Evolutionary conservation across 768 basidiomycete genomes (phyloP).

Genomic region (Russula compacta): DNA sequence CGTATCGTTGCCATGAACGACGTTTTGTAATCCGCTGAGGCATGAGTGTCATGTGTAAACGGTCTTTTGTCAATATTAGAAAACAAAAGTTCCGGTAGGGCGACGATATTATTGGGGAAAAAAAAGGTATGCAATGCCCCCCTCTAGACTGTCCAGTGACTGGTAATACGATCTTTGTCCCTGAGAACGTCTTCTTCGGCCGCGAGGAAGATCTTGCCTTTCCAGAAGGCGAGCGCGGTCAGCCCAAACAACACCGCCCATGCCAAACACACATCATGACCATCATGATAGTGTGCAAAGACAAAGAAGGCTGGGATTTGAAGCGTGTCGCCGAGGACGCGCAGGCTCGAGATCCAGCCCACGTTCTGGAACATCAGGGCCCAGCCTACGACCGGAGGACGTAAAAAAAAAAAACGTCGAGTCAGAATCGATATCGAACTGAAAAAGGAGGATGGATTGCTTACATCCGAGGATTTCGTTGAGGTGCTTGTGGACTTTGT

Average conservation of each 20-base stretch:
- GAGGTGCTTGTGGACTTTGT: conserved; percentile 38
- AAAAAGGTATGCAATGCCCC: not conserved
- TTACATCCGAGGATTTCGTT: conserved; percentile 39
- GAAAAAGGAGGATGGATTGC: conserved; percentile 17
- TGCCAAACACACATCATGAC: conserved; percentile 32
- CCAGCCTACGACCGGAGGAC: conserved; percentile 27
- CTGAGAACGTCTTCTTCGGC: conserved; percentile 35
- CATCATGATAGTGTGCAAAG: conserved; percentile 33
- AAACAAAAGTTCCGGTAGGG: not conserved
- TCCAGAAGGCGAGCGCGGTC: conserved; percentile 34
- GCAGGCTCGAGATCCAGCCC: conserved; percentile 38
- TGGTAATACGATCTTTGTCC: conserved; percentile 21
- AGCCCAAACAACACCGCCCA: conserved; percentile 37
- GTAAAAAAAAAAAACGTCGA: no score
- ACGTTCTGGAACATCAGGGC: conserved; percentile 41
- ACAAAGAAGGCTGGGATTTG: conserved; percentile 31
- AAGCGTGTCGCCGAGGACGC: conserved; percentile 36
- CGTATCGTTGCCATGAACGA: not conserved
- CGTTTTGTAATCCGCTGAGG: not conserved
- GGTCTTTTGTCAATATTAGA: not conserved
- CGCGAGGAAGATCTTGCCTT: conserved; percentile 37
- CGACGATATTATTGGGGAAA: no score
- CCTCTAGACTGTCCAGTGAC: not conserved
- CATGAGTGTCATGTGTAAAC: not conserved
- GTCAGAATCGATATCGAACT: no score